Percentiles rank a stretch among this genome's conserved stretches.
Conservation (phyloP, 208 protist genomes). For the Leishmania arabica region DNA sequence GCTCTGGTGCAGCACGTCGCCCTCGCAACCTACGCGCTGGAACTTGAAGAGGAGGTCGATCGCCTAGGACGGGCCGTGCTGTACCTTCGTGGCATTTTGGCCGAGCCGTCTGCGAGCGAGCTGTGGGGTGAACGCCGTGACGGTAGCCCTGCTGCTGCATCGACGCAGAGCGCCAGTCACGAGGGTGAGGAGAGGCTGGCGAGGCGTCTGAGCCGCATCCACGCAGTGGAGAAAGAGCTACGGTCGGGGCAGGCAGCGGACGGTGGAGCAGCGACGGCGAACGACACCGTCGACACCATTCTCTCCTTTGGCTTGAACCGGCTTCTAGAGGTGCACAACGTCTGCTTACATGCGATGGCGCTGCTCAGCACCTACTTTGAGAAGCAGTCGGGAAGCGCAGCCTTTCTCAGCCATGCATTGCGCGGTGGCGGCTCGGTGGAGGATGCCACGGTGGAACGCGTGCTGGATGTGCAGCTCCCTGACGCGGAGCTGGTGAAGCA, state of each 20-base stretch:
- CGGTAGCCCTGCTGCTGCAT: neutral
- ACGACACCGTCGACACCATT: slow-evolving; percentile 13
- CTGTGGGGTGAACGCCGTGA: neutral
- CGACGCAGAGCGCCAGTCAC: neutral
- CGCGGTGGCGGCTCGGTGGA: slow-evolving; percentile 33
- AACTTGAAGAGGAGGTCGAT: slow-evolving; percentile 40
- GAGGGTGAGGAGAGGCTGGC: neutral
- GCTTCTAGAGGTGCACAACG: slow-evolving; percentile 36
- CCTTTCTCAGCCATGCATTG: slow-evolving; percentile 32
- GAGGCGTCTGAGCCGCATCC: slow-evolving; percentile 4
- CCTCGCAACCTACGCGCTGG: slow-evolving; percentile 12
- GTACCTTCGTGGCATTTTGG: slow-evolving; percentile 36
- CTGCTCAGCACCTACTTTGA: slow-evolving; percentile 39
- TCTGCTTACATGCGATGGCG: slow-evolving; percentile 33
- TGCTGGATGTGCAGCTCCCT: slow-evolving; percentile 36
- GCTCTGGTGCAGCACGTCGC: slow-evolving; percentile 30
- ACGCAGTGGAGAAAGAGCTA: slow-evolving; percentile 4
- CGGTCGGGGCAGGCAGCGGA: neutral
- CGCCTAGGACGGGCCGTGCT: slow-evolving; percentile 44
- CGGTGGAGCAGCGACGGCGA: neutral
- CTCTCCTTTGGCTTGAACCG: slow-evolving; percentile 20
- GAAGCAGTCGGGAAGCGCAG: slow-evolving; percentile 27
- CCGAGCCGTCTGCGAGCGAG: slow-evolving; percentile 9
- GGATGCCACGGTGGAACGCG: slow-evolving; percentile 33
- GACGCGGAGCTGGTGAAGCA: slow-evolving; percentile 18